phyloP scores from a whole-genome alignment of 2,329 filamentous ascomycete genomes.

The Cladobotryum protrusum region DNA sequence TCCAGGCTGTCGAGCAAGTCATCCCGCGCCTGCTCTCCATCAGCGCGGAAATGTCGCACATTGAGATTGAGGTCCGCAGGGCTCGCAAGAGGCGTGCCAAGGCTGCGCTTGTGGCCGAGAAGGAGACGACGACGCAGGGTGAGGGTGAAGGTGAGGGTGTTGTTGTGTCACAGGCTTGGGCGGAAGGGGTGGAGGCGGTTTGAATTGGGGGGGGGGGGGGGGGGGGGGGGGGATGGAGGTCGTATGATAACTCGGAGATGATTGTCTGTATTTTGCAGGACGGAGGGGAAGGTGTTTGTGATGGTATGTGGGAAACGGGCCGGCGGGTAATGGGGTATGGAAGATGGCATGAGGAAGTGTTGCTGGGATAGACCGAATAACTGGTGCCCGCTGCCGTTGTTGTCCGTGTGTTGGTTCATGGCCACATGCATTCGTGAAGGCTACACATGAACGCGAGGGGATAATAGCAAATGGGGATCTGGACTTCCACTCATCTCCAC shows the following conservation, averaged over 20 bases:
- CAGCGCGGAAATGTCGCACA: slow-evolving; percentile 52
- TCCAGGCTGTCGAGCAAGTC: slow-evolving; percentile 48
- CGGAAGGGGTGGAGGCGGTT: slow-evolving; percentile 12
- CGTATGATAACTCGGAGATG: too few species aligned
- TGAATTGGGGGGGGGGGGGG: slow-evolving; percentile 2
- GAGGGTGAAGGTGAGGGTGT: not conserved
- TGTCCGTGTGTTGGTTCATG: too few species aligned
- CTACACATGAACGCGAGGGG: too few species aligned
- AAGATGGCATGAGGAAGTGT: not conserved
- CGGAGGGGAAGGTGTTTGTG: too few species aligned
- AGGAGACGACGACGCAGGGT: slow-evolving; percentile 13
- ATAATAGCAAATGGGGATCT: too few species aligned
- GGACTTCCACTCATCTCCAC: too few species aligned
- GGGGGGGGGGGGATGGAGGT: not conserved
- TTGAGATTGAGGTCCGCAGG: slow-evolving; percentile 64
- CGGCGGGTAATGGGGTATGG: not conserved
- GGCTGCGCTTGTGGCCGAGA: slow-evolving; percentile 31
- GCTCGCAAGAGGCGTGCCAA: slow-evolving; percentile 50
- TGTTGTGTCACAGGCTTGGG: slow-evolving; percentile 4
- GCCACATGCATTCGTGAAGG: too few species aligned
- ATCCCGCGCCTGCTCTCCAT: slow-evolving; percentile 53
- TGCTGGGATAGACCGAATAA: too few species aligned
- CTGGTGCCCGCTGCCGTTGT: too few species aligned
- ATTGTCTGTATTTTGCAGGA: too few species aligned
- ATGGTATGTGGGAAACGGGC: too few species aligned